Evolutionary conservation across 2,329 filamentous ascomycete genomes (phyloP).

Genomic region (Fusarium coffeatum): DNA sequence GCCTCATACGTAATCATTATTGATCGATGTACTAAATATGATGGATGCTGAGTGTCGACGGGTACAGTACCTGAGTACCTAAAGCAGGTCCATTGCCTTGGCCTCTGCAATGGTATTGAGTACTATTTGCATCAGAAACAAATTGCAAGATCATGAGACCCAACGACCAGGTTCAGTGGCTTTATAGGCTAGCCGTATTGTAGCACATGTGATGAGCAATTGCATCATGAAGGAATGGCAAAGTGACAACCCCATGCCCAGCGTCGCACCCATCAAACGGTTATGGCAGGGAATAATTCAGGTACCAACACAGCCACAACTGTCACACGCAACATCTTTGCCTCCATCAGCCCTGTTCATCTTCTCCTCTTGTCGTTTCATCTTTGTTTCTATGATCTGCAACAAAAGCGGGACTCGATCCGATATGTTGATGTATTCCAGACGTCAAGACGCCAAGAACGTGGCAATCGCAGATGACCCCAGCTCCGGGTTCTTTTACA

Average conservation of each 20-base stretch:
- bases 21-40: not conserved
- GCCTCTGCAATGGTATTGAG: not conserved
- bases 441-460: conserved; percentile 3
- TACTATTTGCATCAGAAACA: not conserved
- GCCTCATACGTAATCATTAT: conserved; percentile 1
- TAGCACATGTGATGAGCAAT: not conserved
- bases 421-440: conserved; percentile 1
- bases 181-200: not conserved
- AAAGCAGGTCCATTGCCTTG: not conserved
- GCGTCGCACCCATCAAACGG: not conserved
- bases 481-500: not conserved
- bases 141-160: not conserved
- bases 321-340: not conserved
- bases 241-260: conserved; percentile 2
- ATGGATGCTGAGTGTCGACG: not conserved
- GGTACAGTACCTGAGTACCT: not conserved
- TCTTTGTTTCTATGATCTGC: not conserved
- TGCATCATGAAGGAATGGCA: conserved; percentile 9
- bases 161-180: not conserved
- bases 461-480: not conserved
- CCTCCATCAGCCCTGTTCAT: not conserved
- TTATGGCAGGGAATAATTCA: conserved; percentile 11
- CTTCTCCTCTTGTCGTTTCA: not conserved
- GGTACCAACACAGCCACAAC: conserved; percentile 4
- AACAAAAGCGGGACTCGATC: not conserved